A percentile compares a stretch with the other conserved stretches of the same genome.
These are phyloP conservation scores for Tubosaeta brunneosetosa DNA, from an alignment of 768 basidiomycete species.

Conservation along the genomic window DNA sequence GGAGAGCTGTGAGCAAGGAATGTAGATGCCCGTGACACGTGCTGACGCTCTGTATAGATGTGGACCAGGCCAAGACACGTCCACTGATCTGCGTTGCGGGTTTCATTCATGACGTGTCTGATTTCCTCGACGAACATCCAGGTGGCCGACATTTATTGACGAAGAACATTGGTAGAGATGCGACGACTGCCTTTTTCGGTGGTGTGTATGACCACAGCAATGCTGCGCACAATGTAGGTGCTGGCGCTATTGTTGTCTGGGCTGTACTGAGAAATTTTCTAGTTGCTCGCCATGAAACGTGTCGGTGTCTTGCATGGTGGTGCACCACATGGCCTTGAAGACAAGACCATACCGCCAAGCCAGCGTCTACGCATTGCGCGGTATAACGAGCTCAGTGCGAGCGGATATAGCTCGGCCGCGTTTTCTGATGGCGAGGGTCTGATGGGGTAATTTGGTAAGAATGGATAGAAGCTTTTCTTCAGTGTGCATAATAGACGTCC, in stretches of 20 bases:
- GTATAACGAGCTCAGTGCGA: constrained; percentile 49
- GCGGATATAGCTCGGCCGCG: constrained; percentile 52
- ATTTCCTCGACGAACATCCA: constrained; percentile 87
- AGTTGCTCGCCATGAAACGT: constrained; percentile 46
- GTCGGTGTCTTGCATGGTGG: constrained; percentile 53
- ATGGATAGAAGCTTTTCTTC: constrained; percentile 5
- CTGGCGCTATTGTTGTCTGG: background rate
- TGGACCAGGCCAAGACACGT: constrained; percentile 71
- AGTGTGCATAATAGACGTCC: constrained; percentile 5
- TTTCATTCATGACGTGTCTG: constrained; percentile 86
- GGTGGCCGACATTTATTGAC: constrained; percentile 82
- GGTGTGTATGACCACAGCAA: constrained; percentile 88
- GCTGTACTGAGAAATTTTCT: constrained; percentile 3
- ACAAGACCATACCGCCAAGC: constrained; percentile 64
- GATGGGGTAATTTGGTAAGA: constrained; percentile 28
- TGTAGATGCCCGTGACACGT: background rate
- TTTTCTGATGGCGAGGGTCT: constrained; percentile 56
- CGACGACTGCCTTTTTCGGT: constrained; percentile 92
- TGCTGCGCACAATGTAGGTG: constrained; percentile 74
- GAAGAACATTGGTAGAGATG: constrained; percentile 86
- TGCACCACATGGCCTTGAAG: constrained; percentile 50
- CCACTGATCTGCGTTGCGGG: constrained; percentile 85
- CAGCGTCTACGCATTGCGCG: constrained; percentile 67
- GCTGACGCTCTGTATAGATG: constrained; percentile 44
- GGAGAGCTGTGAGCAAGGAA: constrained; percentile 64